Percentiles rank a stretch among this genome's conserved stretches.
These are phyloP conservation scores for Chalciporus chontae DNA, from an alignment of 768 basidiomycete species.

Conservation along the genomic window DNA sequence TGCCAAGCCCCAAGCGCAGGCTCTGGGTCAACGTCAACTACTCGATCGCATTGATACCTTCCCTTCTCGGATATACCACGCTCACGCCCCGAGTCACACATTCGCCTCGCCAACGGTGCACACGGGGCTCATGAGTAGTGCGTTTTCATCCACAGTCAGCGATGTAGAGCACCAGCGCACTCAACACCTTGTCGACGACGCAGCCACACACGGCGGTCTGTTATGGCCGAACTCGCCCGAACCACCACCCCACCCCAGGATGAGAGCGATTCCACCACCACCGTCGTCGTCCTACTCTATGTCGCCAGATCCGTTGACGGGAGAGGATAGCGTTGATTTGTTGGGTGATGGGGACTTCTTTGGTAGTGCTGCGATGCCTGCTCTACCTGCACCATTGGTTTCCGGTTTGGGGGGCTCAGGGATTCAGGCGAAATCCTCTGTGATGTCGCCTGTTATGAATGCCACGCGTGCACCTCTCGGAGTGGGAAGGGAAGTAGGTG, in stretches of 20 bases:
- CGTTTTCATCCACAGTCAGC: slow-evolving; percentile 23
- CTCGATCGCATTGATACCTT: slow-evolving; percentile 11
- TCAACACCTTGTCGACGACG: slow-evolving; percentile 52
- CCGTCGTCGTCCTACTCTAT: slow-evolving; percentile 11
- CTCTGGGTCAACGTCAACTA: slow-evolving; percentile 1
- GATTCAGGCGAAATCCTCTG: background rate
- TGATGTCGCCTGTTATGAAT: background rate
- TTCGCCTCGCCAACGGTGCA: slow-evolving; percentile 10
- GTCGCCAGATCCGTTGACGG: background rate
- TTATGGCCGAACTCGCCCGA: slow-evolving; percentile 35
- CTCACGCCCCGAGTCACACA: slow-evolving; percentile 19
- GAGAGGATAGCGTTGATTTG: slow-evolving; percentile 14
- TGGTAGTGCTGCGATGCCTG: background rate
- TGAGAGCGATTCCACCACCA: slow-evolving; percentile 27
- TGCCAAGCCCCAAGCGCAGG: slow-evolving; percentile 25
- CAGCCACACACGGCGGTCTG: slow-evolving; percentile 43
- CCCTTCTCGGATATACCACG: slow-evolving; percentile 12
- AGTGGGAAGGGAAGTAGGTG: slow-evolving; percentile 4
- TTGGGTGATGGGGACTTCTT: slow-evolving; percentile 12
- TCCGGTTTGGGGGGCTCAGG: background rate
- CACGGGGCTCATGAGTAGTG: slow-evolving; percentile 12
- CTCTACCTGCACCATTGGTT: background rate
- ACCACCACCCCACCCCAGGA: slow-evolving; percentile 19
- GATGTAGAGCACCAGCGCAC: slow-evolving; percentile 54
- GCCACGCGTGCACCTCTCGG: slow-evolving; percentile 1